phyloP scores from a whole-genome alignment of 352 stramenopile species.

The Phytophthora ramorum region DNA sequence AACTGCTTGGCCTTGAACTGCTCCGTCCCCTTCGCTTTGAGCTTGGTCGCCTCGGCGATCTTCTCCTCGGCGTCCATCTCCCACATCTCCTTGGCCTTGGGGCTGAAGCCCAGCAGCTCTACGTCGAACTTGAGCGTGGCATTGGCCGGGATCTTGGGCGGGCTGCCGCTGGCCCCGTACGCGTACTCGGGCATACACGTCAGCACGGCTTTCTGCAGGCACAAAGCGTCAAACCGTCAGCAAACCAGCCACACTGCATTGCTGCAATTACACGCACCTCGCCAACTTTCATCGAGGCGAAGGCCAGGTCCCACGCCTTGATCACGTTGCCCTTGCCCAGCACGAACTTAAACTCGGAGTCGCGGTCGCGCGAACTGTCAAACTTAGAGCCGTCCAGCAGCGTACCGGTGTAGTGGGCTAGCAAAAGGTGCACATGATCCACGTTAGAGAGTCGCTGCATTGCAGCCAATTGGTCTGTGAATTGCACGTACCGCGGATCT shows the following conservation, averaged over 20 bases:
- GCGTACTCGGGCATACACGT: constrained; percentile 94
- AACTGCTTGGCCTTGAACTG: constrained; percentile 94
- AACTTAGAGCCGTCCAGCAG: constrained; percentile 95
- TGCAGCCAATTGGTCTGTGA: not conserved
- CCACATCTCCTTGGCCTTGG: constrained; percentile 96
- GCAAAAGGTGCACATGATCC: not conserved
- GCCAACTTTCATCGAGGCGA: constrained; percentile 95
- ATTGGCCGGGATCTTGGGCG: constrained; percentile 95
- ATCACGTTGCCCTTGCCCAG: constrained; percentile 91
- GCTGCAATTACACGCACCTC: constrained; percentile 57
- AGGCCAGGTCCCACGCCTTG: constrained; percentile 89
- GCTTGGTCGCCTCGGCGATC: constrained; percentile 82
- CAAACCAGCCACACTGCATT: not conserved
- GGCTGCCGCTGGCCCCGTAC: constrained; percentile 91
- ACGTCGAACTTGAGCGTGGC: constrained; percentile 97
- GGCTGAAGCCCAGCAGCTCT: constrained; percentile 94
- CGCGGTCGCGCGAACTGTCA: constrained; percentile 92
- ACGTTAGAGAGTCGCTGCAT: constrained; percentile 6
- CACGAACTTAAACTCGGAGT: constrained; percentile 90
- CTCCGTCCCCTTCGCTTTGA: constrained; percentile 93
- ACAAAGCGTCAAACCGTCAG: constrained; percentile 21
- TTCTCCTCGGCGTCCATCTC: constrained; percentile 90
- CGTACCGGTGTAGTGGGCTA: constrained; percentile 96
- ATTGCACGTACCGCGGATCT: constrained; percentile 72
- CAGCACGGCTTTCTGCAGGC: constrained; percentile 87